Conservation (phyloP, 2,329 filamentous ascomycete species). For the Alternaria triticina region DNA sequence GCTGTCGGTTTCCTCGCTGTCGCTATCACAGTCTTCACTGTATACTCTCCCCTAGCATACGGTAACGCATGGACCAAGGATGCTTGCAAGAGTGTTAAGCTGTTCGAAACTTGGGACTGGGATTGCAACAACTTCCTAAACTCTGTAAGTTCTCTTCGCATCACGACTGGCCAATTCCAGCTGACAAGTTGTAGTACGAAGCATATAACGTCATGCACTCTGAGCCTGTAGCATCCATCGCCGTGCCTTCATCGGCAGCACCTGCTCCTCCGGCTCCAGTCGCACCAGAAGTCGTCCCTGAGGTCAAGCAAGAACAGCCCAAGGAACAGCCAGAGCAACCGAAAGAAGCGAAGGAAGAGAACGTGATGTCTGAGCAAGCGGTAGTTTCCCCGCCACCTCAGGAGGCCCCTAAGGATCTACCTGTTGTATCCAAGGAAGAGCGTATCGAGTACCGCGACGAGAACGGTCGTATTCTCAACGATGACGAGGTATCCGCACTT, state of each 20-base stretch:
- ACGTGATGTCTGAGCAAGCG: slow-evolving; percentile 35
- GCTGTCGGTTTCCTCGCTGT: slow-evolving; percentile 76
- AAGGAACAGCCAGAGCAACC: slow-evolving; percentile 15
- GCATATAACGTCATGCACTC: slow-evolving; percentile 29
- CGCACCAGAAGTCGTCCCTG: slow-evolving; percentile 8
- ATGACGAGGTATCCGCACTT: slow-evolving; percentile 81
- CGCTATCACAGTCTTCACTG: slow-evolving; percentile 75
- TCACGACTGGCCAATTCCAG: slow-evolving; percentile 4
- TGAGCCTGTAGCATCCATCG: slow-evolving; percentile 27
- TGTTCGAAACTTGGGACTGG: slow-evolving; percentile 92
- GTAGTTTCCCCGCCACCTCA: slow-evolving; percentile 40
- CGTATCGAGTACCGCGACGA: slow-evolving; percentile 94
- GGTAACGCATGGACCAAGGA: slow-evolving; percentile 92
- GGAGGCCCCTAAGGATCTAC: slow-evolving; percentile 32
- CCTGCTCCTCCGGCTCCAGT: slow-evolving; percentile 27
- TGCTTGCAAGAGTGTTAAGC: slow-evolving; percentile 85
- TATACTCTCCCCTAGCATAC: slow-evolving; percentile 91
- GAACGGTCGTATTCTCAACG: slow-evolving; percentile 84
- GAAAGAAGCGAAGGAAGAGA: slow-evolving; percentile 25
- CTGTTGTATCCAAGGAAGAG: slow-evolving; percentile 69
- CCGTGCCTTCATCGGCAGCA: slow-evolving; percentile 36
- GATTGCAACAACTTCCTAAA: slow-evolving; percentile 94
- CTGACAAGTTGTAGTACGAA: slow-evolving; percentile 36
- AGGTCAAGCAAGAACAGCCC: slow-evolving; percentile 13
- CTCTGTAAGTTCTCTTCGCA: slow-evolving; percentile 68